These are phyloP conservation scores for Penicillium sp. DNA, from an alignment of 2,329 filamentous ascomycete species.

Conservation along the genomic window DNA sequence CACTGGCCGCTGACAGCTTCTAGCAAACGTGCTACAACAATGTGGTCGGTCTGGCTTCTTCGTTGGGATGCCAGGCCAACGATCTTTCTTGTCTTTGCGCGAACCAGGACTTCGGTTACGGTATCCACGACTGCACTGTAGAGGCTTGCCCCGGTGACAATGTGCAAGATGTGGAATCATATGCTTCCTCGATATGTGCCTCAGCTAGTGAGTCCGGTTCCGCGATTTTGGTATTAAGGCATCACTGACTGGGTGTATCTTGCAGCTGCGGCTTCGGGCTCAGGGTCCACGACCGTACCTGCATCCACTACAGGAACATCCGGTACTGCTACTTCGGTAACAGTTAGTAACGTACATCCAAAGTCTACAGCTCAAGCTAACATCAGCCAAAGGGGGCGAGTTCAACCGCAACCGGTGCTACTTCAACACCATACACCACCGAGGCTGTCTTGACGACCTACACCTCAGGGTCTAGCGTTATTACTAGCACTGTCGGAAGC, in stretches of 20 bases:
- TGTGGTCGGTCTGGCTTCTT: slow-evolving; percentile 38
- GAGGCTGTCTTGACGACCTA: slow-evolving; percentile 13
- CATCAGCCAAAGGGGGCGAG: slow-evolving; percentile 14
- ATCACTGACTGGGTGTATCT: not conserved
- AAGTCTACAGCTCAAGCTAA: not conserved
- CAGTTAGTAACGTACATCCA: not conserved
- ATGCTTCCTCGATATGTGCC: slow-evolving; percentile 35
- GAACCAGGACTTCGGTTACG: slow-evolving; percentile 38
- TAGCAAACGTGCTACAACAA: slow-evolving; percentile 44
- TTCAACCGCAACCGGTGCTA: slow-evolving; percentile 17
- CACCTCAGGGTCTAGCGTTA: slow-evolving; percentile 14
- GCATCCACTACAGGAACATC: not conserved
- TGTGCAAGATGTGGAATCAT: slow-evolving; percentile 27
- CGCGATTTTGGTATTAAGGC: not conserved
- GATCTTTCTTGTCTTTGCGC: slow-evolving; percentile 41
- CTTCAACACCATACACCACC: slow-evolving; percentile 17
- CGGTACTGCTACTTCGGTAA: not conserved
- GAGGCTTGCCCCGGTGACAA: slow-evolving; percentile 42
- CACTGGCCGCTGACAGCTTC: not conserved
- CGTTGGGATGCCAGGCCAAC: slow-evolving; percentile 36
- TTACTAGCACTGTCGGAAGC: slow-evolving; percentile 22
- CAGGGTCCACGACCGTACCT: slow-evolving; percentile 8
- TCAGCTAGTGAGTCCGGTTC: slow-evolving; percentile 17
- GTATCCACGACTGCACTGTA: slow-evolving; percentile 45
- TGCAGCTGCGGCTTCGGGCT: slow-evolving; percentile 12